Conservation (phyloP, 2,329 filamentous ascomycete species). For the Westerdykella ornata region DNA sequence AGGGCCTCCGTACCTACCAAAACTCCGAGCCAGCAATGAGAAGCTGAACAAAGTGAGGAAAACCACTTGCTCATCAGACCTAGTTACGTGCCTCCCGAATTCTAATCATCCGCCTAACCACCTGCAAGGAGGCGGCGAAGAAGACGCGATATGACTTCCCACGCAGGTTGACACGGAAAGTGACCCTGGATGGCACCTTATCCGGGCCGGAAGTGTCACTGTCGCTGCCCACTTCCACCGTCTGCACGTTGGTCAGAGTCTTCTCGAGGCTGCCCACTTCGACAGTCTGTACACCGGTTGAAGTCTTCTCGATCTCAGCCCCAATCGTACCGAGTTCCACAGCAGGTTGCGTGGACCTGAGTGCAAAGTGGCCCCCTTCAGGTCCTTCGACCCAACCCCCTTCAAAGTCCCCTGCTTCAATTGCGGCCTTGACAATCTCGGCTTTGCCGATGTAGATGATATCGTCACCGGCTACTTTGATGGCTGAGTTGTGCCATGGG, state of each 20-base stretch:
- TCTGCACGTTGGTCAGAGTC: not conserved
- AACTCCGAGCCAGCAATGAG: too few relatives aligned
- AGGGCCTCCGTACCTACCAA: too few relatives aligned
- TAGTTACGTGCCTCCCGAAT: too few relatives aligned
- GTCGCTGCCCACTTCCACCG: not conserved
- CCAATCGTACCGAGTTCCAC: not conserved
- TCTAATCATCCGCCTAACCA: too few relatives aligned
- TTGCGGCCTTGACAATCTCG: constrained; percentile 20
- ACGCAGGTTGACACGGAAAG: not conserved
- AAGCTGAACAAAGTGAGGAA: too few relatives aligned
- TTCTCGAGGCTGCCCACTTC: not conserved
- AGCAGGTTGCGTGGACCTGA: not conserved
- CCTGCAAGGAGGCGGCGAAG: not conserved
- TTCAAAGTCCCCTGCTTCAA: constrained; percentile 15
- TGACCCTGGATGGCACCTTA: not conserved
- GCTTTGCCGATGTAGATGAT: constrained; percentile 23
- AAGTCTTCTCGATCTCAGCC: not conserved
- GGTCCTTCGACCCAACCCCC: constrained; percentile 23
- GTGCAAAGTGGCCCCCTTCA: constrained; percentile 3
- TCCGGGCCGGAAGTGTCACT: not conserved
- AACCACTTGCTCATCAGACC: too few relatives aligned
- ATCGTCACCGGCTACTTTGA: constrained; percentile 28
- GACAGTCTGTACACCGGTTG: not conserved
- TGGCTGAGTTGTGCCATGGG: constrained; percentile 42
- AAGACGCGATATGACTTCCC: not conserved